phyloP scores from a whole-genome alignment of 352 stramenopile genomes.

The Phytophthora crassamura region DNA sequence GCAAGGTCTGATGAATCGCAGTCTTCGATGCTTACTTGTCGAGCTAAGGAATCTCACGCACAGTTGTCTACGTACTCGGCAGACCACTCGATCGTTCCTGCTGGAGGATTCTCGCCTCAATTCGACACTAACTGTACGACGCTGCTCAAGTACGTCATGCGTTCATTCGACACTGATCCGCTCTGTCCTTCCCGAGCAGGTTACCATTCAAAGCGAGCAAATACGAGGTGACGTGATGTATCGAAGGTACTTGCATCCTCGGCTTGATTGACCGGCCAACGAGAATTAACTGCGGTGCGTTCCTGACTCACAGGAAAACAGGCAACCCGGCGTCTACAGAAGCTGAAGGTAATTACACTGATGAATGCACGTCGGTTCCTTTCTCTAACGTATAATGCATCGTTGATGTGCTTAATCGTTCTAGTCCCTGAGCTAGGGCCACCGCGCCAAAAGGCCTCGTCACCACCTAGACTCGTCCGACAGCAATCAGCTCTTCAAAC shows the following conservation, averaged over 20 bases:
- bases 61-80: no score
- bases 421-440: constrained; percentile 11
- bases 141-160: not conserved
- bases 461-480: constrained; percentile 11
- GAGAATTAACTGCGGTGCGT: no score
- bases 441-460: constrained; percentile 12
- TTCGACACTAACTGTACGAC: constrained; percentile 41
- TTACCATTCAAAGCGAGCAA: constrained; percentile 40
- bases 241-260: constrained; percentile 20
- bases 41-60: no score
- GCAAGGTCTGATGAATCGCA: constrained; percentile 9
- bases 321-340: constrained; percentile 5
- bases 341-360: constrained; percentile 11
- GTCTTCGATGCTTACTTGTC: not conserved
- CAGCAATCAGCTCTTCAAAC: constrained; percentile 39
- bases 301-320: constrained; percentile 4
- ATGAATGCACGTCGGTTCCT: constrained; percentile 1
- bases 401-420: not conserved
- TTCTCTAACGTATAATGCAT: constrained; percentile 17
- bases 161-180: not conserved
- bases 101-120: constrained; percentile 49
- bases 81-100: constrained; percentile 33
- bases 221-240: constrained; percentile 47
- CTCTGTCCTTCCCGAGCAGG: constrained; percentile 13
- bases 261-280: not conserved